Percentiles rank a stretch among this genome's conserved stretches.
Conservation (phyloP, 1,284 basidiomycete genomes). For the Fomitopsis pinicola region DNA sequence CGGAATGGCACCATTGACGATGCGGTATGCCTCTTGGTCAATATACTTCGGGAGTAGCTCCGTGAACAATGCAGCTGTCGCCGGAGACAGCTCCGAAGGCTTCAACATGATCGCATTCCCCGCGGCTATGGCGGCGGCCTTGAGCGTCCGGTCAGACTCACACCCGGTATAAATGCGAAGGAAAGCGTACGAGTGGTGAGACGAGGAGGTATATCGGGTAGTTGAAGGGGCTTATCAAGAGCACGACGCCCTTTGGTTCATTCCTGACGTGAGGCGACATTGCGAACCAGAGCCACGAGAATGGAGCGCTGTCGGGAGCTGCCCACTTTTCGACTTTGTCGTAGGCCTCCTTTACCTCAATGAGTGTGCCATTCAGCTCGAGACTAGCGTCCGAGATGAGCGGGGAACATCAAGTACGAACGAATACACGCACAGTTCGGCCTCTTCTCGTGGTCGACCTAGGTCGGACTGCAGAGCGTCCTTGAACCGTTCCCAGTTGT, state of each 20-base stretch:
- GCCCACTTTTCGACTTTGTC: slow-evolving; percentile 74
- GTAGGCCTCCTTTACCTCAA: slow-evolving; percentile 62
- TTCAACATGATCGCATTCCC: slow-evolving; percentile 75
- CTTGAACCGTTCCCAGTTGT: slow-evolving; percentile 53
- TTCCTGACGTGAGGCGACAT: slow-evolving; percentile 67
- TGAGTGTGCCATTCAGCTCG: slow-evolving; percentile 49
- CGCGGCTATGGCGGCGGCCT: slow-evolving; percentile 69
- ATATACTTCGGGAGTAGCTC: slow-evolving; percentile 81
- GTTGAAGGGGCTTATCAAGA: slow-evolving; percentile 69
- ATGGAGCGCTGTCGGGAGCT: slow-evolving; percentile 57
- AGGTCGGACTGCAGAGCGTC: slow-evolving; percentile 52
- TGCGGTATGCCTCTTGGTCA: slow-evolving; percentile 62
- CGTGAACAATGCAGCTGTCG: slow-evolving; percentile 60
- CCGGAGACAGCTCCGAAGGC: slow-evolving; percentile 71
- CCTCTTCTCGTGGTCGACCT: slow-evolving; percentile 50
- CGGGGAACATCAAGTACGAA: slow-evolving; percentile 17
- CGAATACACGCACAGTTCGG: slow-evolving; percentile 38
- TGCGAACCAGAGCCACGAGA: slow-evolving; percentile 48
- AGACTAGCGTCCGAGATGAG: neutral
- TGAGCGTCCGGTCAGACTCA: neutral
- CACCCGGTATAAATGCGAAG: neutral
- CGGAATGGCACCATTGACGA: slow-evolving; percentile 72
- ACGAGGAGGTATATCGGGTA: slow-evolving; percentile 47
- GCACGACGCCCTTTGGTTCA: slow-evolving; percentile 71
- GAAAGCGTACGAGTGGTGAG: slow-evolving; percentile 40